A percentile compares a stretch with the other conserved stretches of the same genome.
Evolutionary conservation across 768 basidiomycete species (phyloP).

Genomic region (Trametes meyenii): DNA sequence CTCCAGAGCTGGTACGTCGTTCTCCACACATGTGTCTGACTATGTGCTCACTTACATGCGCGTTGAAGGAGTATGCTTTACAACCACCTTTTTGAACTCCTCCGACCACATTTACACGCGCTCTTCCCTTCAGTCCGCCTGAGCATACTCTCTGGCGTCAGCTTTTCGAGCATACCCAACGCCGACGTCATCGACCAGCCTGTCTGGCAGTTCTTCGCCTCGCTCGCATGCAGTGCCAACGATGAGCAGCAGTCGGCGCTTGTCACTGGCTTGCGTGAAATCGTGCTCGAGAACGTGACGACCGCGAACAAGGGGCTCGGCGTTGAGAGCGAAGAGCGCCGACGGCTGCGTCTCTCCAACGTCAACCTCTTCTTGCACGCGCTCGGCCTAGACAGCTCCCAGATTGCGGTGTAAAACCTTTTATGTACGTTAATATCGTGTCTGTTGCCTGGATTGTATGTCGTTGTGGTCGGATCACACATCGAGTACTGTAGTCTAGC

Average conservation of each 20-base stretch:
- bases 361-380: slow-evolving; percentile 91
- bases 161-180: slow-evolving; percentile 40
- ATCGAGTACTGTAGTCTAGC: slow-evolving; percentile 16
- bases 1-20: slow-evolving; percentile 70
- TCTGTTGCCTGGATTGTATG: background rate
- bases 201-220: slow-evolving; percentile 94
- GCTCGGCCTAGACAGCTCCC: slow-evolving; percentile 71
- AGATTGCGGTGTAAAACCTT: slow-evolving; percentile 52
- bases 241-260: slow-evolving; percentile 88
- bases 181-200: slow-evolving; percentile 81
- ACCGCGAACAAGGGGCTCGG: slow-evolving; percentile 78
- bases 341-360: slow-evolving; percentile 81
- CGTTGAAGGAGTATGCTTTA: slow-evolving; percentile 79
- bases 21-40: background rate
- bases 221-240: slow-evolving; percentile 82
- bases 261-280: slow-evolving; percentile 85
- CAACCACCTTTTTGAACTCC: slow-evolving; percentile 80
- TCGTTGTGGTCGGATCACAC: slow-evolving; percentile 11
- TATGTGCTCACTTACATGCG: slow-evolving; percentile 7
- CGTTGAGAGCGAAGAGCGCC: slow-evolving; percentile 69
- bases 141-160: slow-evolving; percentile 44
- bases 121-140: slow-evolving; percentile 93
- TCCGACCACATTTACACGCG: slow-evolving; percentile 72
- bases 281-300: slow-evolving; percentile 89
- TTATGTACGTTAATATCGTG: slow-evolving; percentile 1